Base-by-base conservation (phyloP, 2,329 filamentous ascomycete genomes). In the Ramularia collo-cygni region DNA sequence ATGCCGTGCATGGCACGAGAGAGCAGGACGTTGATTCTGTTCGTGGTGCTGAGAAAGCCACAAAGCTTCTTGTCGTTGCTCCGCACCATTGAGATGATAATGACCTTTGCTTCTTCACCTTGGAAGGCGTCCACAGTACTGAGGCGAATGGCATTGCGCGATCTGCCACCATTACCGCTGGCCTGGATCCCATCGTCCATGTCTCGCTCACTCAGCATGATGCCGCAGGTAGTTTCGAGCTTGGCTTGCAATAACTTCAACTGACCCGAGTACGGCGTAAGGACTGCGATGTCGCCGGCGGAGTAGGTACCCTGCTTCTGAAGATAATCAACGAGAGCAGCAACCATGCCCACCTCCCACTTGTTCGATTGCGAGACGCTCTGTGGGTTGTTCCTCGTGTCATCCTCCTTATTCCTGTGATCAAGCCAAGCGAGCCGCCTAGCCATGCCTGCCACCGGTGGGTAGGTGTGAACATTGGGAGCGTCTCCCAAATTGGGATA, bases 31-130 rank as follows among this genome's bases (percentile, higher is more conserved):
- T 85, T 84, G 60, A 85, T 79, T 0, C 81, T 71, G 50, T 86
- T 85, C 0, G 71, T 63, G 0, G 77, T 81, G 21, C 65, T 73
- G 0, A 88, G 63, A 40, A 87, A 88, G 0, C 83, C 84, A n/a
- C 72, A 71, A 4, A 69, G 74, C 8, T 61, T 63, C 10, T 71
- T 51, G 0, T 58, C 46, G 48, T 88, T 88, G 60, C 80, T 84
- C 27, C 83, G 73, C 0, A 86, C 81, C 0, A 88, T 64, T 0
- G 81, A 85, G 0, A 88, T 65, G 2, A 88, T 65, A 0, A 88
- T 67, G 6, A 88, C 65, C 36, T 83, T 80, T 1, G 78, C 79
- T 51, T 89, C 82, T 53, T 88, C 83, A 0, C 83, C 83, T 50
- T 88, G 81, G 38, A 85, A 88, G 47, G 86, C 87, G 47, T 57